These are phyloP conservation scores for Citrus glauca DNA, from an alignment of 345 rosid species.

Conservation along the genomic window DNA sequence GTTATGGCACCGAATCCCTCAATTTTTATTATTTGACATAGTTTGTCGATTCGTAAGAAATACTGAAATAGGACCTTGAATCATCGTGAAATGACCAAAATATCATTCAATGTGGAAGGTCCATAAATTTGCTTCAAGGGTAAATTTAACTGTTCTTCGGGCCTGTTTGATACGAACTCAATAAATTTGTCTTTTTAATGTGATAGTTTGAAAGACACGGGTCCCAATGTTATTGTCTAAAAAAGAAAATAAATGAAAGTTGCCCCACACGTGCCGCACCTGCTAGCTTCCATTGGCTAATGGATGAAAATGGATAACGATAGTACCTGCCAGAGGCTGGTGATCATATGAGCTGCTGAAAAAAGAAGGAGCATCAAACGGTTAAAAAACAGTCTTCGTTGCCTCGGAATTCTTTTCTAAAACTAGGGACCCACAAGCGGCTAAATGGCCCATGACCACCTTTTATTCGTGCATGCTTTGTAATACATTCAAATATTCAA, in stretches of 20 bases:
- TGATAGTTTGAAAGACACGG: neutral
- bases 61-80: neutral
- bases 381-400: conserved; percentile 1
- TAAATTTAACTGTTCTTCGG: neutral
- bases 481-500: no score
- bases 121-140: neutral
- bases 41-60: neutral
- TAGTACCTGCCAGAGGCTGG: no score
- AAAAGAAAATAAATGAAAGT: neutral
- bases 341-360: neutral
- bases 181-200: no score
- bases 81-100: neutral
- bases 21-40: no score
- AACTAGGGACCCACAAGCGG: neutral
- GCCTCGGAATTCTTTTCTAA: neutral
- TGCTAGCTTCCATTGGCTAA: neutral
- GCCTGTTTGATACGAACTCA: neutral
- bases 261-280: conserved; percentile 2
- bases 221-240: neutral
- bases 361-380: conserved; percentile 4
- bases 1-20: neutral
- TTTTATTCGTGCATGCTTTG: neutral
- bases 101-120: neutral
- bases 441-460: no score
- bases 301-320: no score